phyloP scores from a whole-genome alignment of 148 eudicot species.

The Fagopyrum esculentum region DNA sequence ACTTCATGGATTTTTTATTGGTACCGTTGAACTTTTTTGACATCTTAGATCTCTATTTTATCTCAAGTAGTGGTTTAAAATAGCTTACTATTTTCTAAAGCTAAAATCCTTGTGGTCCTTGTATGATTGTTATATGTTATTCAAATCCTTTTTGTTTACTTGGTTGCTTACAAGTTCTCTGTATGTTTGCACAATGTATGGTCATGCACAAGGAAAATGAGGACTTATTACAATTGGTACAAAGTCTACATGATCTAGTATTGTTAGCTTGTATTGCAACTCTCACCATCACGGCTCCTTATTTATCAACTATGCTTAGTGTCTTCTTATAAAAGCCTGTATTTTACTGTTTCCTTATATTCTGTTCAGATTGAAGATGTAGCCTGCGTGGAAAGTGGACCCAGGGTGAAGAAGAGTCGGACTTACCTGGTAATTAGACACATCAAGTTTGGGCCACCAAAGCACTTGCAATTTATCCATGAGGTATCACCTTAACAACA shows the following conservation, averaged over 20 bases:
- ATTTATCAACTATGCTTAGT: slow-evolving; percentile 1
- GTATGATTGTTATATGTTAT: too few species aligned
- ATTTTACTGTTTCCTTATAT: slow-evolving; percentile 1
- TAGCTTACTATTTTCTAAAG: too few species aligned
- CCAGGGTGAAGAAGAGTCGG: slow-evolving; percentile 43
- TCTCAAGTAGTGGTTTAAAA: too few species aligned
- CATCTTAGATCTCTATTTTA: too few species aligned
- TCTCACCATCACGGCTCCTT: slow-evolving; percentile 4
- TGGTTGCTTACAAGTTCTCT: not conserved
- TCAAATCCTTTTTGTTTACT: not conserved
- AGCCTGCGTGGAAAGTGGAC: slow-evolving; percentile 53
- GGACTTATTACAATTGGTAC: slow-evolving; percentile 37
- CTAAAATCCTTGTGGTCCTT: too few species aligned
- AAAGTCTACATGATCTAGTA: slow-evolving; percentile 50
- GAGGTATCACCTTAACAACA: too few species aligned
- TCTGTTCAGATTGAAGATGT: slow-evolving; percentile 57
- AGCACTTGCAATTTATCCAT: too few species aligned
- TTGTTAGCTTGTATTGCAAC: slow-evolving; percentile 2
- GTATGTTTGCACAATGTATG: slow-evolving; percentile 42
- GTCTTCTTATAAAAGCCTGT: not conserved
- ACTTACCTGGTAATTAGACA: slow-evolving; percentile 60
- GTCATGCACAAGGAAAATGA: slow-evolving; percentile 39
- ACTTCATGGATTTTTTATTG: not conserved
- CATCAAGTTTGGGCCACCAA: slow-evolving; percentile 58
- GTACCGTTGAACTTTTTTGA: too few species aligned